Evolutionary conservation across 495 filamentous ascomycete genomes (phyloP).

Genomic region (Hypoxylon rickii): DNA sequence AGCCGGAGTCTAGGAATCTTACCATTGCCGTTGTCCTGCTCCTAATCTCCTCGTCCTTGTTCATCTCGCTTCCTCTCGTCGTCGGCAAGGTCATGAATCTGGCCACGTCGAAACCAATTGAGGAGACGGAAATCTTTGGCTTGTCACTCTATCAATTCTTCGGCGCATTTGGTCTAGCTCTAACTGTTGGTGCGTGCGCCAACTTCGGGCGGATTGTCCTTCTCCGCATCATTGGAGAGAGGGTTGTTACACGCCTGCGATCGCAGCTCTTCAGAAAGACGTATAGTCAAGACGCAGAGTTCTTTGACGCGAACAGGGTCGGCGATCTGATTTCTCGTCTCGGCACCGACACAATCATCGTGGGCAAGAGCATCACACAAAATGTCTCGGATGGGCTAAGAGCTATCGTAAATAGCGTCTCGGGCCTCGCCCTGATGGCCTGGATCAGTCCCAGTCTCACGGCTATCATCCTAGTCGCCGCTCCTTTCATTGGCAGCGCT

Average conservation of each 20-base stretch:
- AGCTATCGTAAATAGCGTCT: slow-evolving; percentile 81
- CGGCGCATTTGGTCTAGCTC: slow-evolving; percentile 67
- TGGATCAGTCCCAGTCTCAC: slow-evolving; percentile 93
- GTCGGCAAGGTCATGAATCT: slow-evolving; percentile 95
- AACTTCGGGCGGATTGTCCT: slow-evolving; percentile 96
- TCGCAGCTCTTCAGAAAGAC: slow-evolving; percentile 89
- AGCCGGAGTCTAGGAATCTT: slow-evolving; percentile 81
- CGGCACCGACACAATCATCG: slow-evolving; percentile 93
- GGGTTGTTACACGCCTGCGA: slow-evolving; percentile 86
- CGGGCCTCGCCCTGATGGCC: slow-evolving; percentile 87
- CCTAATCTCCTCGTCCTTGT: slow-evolving; percentile 83
- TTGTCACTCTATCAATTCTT: slow-evolving; percentile 78
- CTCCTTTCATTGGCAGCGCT: slow-evolving; percentile 88
- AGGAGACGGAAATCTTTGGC: slow-evolving; percentile 69
- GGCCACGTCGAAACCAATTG: slow-evolving; percentile 63
- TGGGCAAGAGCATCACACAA: slow-evolving; percentile 97
- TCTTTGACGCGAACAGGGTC: slow-evolving; percentile 97
- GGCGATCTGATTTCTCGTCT: slow-evolving; percentile 95
- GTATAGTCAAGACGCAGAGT: slow-evolving; percentile 93
- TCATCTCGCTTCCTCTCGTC: slow-evolving; percentile 93
- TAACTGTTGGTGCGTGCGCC: slow-evolving; percentile 75
- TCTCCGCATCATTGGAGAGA: slow-evolving; percentile 91
- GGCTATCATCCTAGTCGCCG: slow-evolving; percentile 79
- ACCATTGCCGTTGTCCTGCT: slow-evolving; percentile 79
- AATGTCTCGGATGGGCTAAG: slow-evolving; percentile 94